Base-by-base conservation (phyloP, 139 green algal species). In the Chlorokybus atmophyticus region DNA sequence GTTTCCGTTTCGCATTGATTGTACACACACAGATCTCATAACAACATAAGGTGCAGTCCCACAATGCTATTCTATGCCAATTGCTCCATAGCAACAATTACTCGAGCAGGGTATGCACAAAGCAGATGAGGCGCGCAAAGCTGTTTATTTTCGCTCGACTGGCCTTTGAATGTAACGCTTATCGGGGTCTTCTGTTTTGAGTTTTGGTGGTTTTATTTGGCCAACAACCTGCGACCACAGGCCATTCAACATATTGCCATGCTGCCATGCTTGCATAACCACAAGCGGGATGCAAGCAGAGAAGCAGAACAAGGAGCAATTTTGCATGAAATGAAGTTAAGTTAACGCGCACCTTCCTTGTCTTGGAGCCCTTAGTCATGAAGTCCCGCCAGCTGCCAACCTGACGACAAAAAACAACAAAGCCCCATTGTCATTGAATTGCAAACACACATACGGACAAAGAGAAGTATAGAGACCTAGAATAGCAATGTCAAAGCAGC, bases 351-450 rank as follows among this genome's bases (percentile, higher is more conserved):
- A 61, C 54, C 57, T 67, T 67, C 54, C 66, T 67, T 30, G n/a
- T n/a, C n/a, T n/a, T n/a, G n/a, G n/a, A n/a, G n/a, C 59, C 59
- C 28, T 32, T 32, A 21, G 65, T 67, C 26, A 53, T 52, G 32
- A 67, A 67, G 25, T 67, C 59, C 26, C 59, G 59, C 59, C 59
- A 67, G 25, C 59, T 67, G 50, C 52, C 64, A 24, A 61, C 54
- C 54, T 61, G 54, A 14, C 21, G 14, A 54, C 24, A 10, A 19
- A n/a, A 19, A 19, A 47, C 39, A 47, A n/a, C 39, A 47, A n/a
- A n/a, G 19, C 39, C 39, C 19, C 39, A 19, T 19, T n/a, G 39
- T n/a, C n/a, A n/a, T 19, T n/a, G 19, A n/a, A 47, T 47, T 47
- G 39, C 19, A 47, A 47, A n/a, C 19, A 47, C 39, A n/a, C 19